phyloP scores from a whole-genome alignment of 371 early-diverging fungal genomes.

The Mucor velutinosus region DNA sequence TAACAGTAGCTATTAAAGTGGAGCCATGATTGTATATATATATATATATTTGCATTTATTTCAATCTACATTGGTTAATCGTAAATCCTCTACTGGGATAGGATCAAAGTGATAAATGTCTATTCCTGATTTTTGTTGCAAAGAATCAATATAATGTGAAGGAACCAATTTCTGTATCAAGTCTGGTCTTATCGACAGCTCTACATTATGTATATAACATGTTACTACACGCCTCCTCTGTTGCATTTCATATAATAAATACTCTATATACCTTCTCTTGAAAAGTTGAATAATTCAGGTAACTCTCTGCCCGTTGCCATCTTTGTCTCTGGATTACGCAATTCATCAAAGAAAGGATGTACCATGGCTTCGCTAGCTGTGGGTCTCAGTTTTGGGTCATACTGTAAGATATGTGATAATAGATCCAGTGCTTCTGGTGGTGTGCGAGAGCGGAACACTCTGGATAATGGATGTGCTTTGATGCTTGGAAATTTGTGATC shows the following conservation, averaged over 20 bases:
- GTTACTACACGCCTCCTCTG: not conserved
- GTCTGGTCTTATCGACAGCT: conserved; percentile 55
- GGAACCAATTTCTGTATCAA: conserved; percentile 67
- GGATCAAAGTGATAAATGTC: conserved; percentile 45
- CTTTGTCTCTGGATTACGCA: conserved; percentile 82
- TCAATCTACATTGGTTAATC: conserved; percentile 10
- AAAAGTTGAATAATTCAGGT: conserved; percentile 91
- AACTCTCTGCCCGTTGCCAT: conserved; percentile 80
- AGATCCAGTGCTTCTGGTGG: conserved; percentile 87
- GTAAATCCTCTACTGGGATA: conserved; percentile 33
- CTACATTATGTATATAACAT: conserved; percentile 17
- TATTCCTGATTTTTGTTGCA: conserved; percentile 46
- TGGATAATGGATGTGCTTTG: conserved; percentile 86
- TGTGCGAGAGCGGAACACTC: conserved; percentile 81
- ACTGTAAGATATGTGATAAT: conserved; percentile 87
- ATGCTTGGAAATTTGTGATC: conserved; percentile 97
- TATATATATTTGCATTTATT: not conserved
- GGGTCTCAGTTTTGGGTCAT: conserved; percentile 89
- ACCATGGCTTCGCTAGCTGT: conserved; percentile 93
- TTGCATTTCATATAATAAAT: not conserved
- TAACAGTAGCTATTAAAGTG: no score
- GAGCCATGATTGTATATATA: no score
- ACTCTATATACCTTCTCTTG: conserved; percentile 60
- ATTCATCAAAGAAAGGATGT: conserved; percentile 96
- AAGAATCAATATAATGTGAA: conserved; percentile 57